phyloP scores from a whole-genome alignment of 2,329 filamentous ascomycete genomes.

The Claviceps quebecensis region DNA sequence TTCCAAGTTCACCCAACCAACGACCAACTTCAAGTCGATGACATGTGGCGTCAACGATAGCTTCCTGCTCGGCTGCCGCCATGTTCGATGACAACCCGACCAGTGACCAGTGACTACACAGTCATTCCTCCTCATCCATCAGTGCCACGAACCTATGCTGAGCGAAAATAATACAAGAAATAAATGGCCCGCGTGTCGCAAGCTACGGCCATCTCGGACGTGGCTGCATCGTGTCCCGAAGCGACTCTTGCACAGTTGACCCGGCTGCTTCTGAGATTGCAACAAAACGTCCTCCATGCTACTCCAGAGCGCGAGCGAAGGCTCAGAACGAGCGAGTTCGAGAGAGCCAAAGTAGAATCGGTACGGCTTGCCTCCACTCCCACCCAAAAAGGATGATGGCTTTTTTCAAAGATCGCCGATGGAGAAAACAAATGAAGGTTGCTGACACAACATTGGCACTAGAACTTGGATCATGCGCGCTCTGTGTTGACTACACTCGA shows the following conservation, averaged over 20 bases:
- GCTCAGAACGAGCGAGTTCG: conserved; percentile 48
- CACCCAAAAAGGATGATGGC: not conserved
- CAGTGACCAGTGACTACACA: not conserved
- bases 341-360: conserved; percentile 33
- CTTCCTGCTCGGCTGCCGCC: not conserved
- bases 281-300: conserved; percentile 48
- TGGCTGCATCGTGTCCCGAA: conserved; percentile 12
- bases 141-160: not conserved
- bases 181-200: not conserved
- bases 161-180: not conserved
- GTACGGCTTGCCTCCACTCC: conserved; percentile 24
- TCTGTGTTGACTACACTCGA: conserved; percentile 56
- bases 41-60: not conserved
- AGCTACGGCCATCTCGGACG: not conserved
- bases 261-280: conserved; percentile 50
- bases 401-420: not conserved
- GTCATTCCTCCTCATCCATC: not conserved
- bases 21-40: not conserved
- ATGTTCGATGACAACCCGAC: not conserved
- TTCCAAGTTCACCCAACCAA: not conserved
- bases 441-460: not conserved
- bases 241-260: conserved; percentile 36
- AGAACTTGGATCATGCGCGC: conserved; percentile 63
- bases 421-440: not conserved
- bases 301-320: conserved; percentile 43